phyloP scores from a whole-genome alignment of 345 rosid species.

The Kandelia obovata region DNA sequence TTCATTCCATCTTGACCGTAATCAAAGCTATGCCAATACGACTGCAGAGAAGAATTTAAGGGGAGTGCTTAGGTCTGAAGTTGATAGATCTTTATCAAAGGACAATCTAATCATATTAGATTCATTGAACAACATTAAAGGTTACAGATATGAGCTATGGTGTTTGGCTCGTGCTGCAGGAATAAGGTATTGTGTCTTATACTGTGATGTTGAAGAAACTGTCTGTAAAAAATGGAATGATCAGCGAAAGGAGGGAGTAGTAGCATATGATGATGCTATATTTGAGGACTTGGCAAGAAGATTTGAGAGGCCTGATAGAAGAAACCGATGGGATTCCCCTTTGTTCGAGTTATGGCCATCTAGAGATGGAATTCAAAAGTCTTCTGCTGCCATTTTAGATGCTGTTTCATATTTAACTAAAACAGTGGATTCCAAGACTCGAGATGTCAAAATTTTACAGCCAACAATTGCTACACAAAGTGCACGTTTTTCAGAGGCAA shows the following conservation, averaged over 20 bases:
- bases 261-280: slow-evolving; percentile 55
- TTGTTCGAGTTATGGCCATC: slow-evolving; percentile 68
- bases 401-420: slow-evolving; percentile 80
- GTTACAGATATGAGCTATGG: slow-evolving; percentile 93
- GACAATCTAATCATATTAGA: slow-evolving; percentile 78
- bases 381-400: slow-evolving; percentile 56
- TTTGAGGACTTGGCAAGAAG: slow-evolving; percentile 78
- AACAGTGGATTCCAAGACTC: slow-evolving; percentile 62
- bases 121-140: slow-evolving; percentile 92
- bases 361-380: slow-evolving; percentile 53
- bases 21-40: slow-evolving; percentile 85
- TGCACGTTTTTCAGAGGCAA: slow-evolving; percentile 63
- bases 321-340: slow-evolving; percentile 97
- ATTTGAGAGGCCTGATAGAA: slow-evolving; percentile 86
- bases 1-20: slow-evolving; percentile 83
- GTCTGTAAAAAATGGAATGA: slow-evolving; percentile 76
- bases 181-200: slow-evolving; percentile 74
- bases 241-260: slow-evolving; percentile 60
- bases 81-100: slow-evolving; percentile 90
- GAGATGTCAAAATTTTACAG: slow-evolving; percentile 75
- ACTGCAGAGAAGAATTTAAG: slow-evolving; percentile 86
- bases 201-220: slow-evolving; percentile 62
- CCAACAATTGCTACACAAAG: slow-evolving; percentile 91
- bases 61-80: slow-evolving; percentile 94
- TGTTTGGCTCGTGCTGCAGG: slow-evolving; percentile 93